Evolutionary conservation across 441 rosid genomes (phyloP), one percentile per base, ranked within the genome.

Genomic region (Aleurites moluccanus): DNA sequence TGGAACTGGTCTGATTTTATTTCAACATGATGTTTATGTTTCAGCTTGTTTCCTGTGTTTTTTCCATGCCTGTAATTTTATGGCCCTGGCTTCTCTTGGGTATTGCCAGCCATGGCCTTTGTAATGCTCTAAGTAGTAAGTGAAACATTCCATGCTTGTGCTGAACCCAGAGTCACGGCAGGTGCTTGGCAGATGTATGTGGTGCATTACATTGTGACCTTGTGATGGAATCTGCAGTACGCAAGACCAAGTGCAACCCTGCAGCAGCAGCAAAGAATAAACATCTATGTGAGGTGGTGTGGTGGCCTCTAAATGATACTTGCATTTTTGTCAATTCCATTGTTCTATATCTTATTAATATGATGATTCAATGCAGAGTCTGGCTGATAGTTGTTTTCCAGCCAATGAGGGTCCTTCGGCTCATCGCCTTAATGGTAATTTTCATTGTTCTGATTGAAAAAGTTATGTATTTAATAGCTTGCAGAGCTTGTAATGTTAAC

Each of bases 281-380:
- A 68, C 97, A 88, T 86, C 93, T 90, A 27, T 96, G 99, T 69
- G 99, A 96, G 99, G 98, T 96, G 81, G 99, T 69, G 99, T 93
- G 99, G 98, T 96, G 81, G 25, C 66, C 56, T 60, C 80, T 28
- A 11, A 40, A 56, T 33, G 13, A 47, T 49, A 35, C 4, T 28
- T 53, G 18, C 21, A 18, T 45, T 52, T 62, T 23, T 69, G 15
- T 38, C 2, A 4, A 49, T 78, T 77, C 42, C 30, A 4, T 45
- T 63, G 65, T 50, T 52, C 64, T 76, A 44, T 45, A 35, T 59
- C 76, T 53, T 14, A 52, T 50, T 10, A 68, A 27, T 47, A 56
- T 75, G 44, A 40, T 77, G 15, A 72, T 78, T 79, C 53, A 57
- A 6, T 86, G 66, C 90, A 96, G 99, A 90, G 90, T 70, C 83